Evolutionary conservation across 2,329 filamentous ascomycete genomes (phyloP), one percentile per base, ranked within the genome.

Genomic region (Monilinia fructicola): DNA sequence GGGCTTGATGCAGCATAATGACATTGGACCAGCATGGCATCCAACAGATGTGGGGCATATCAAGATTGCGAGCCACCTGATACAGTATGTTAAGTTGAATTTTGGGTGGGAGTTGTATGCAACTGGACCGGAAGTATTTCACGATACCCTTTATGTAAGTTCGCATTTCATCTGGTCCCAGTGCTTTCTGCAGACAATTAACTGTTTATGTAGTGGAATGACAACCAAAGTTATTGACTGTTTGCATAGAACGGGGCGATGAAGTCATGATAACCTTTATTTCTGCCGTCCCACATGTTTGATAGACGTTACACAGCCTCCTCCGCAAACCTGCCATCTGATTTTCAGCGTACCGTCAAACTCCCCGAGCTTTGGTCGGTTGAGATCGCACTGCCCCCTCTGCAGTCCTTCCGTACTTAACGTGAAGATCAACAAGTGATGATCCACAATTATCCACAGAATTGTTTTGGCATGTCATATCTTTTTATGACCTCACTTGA

Each of bases 41-140:
- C 85, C 84, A 0, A 88, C 85, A 0, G 86, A 88, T 72, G 81
- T 87, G 10, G 85, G 85, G 4, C 83, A 86, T 64, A 79, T 87
- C 72, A 88, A 88, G 74, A 75, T 88, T 10, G 85, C 85, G 2
- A 86, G 83, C 71, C 84, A 87, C 70, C 71, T 87, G 59, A 81
- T 83, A 69, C 83, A 86, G 75, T 88, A 82, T 74, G 83, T 86
- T 54, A 82, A 81, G 66, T 69, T 84, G 65, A 82, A 79, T 54
- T 82, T 87, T 71, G 81, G 81, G 2, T 88, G 85, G 85, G 79
- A 83, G 21, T 74, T 87, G 40, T 79, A 81, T 55, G 81, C 83
- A 23, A 83, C 79, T 1, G 85, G 85, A 1, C 81, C 82, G 9
- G 84, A 87, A 79, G 81, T 84, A 28, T 74, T 79, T 69, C 76